Evolutionary conservation across 1,284 basidiomycete species (phyloP).

Genomic region (Cystobasidium sp.): DNA sequence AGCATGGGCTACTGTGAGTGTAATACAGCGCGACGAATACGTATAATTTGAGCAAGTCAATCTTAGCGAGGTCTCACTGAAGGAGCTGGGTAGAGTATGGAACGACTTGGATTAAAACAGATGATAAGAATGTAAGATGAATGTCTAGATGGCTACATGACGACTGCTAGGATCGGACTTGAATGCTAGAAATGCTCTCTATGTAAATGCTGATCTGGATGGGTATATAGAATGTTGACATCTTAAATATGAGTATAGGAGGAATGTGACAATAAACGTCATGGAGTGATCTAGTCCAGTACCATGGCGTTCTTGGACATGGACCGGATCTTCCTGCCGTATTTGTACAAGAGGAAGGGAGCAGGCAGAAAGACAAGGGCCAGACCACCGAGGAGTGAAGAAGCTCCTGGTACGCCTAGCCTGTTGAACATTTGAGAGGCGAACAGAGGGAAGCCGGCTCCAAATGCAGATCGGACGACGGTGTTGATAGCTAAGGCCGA

Average conservation of each 20-base stretch:
- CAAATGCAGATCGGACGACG: conserved; percentile 60
- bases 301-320: conserved; percentile 56
- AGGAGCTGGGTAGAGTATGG: too few species aligned
- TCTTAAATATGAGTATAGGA: not conserved
- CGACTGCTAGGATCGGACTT: too few species aligned
- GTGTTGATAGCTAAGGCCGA: conserved; percentile 59
- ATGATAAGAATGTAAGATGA: too few species aligned
- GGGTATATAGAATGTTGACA: not conserved
- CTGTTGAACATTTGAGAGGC: conserved; percentile 61
- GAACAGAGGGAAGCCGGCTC: conserved; percentile 59
- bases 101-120: too few species aligned
- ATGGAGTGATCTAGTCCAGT: conserved; percentile 5
- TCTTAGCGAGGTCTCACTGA: too few species aligned
- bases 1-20: too few species aligned
- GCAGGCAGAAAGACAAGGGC: conserved; percentile 56
- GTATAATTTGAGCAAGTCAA: too few species aligned
- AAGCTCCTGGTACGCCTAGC: conserved; percentile 60
- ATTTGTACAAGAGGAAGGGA: conserved; percentile 59
- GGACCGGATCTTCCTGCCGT: conserved; percentile 59
- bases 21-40: too few species aligned
- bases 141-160: too few species aligned
- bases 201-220: not conserved
- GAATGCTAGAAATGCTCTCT: too few species aligned
- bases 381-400: conserved; percentile 57
- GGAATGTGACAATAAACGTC: not conserved